Evolutionary conservation across 1,284 basidiomycete genomes (phyloP), one percentile per base, ranked within the genome.

Genomic region (Rhodotorula sp.): DNA sequence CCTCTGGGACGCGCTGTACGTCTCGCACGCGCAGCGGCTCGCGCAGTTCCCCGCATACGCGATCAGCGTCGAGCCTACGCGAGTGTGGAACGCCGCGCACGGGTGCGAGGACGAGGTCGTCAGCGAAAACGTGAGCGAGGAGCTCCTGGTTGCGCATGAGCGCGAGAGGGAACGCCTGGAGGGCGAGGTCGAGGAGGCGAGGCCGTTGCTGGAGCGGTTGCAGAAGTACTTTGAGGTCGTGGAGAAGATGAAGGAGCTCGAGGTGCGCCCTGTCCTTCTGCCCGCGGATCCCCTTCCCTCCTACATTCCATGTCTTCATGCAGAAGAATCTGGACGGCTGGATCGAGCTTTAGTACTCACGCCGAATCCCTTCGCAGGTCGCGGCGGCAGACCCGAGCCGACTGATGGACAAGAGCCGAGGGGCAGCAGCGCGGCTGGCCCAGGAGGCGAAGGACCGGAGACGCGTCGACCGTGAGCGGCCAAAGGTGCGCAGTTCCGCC

Each of bases 371-470:
- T 36, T 25, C 7, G 21, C 48, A 83, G 57, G 88, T 88, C 12
- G 87, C 90, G 4, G 91, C 92, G 2, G 85, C 87, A 39, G 92
- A 94, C 77, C 90, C 91, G 77, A 87, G 85, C 36, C 86, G 91
- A 51, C 83, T 94, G 19, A 85, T 90, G 10, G 90, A 90, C 25
- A 85, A 91, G 77, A 91, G 91, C 19, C 66, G n/a, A 83, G 88
- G 34, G 85, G 92, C 67, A 79, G 83, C 67, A 77, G 82, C 67
- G 79, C 75, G 81, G 34, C 82, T 99, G 60, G 83, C 99, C 60
- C 86, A 92, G 60, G 96, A 99, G 82, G 96, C 98, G 84, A 97
- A 97, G 86, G 94, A 97, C 90, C 87, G 96, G 65, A 99, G 97
- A 82, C 85, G 95, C 21, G 93, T 99, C n/a, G 87, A 87, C 74